A percentile compares a stretch with the other conserved stretches of the same genome.
phyloP scores from a whole-genome alignment of 2,329 filamentous ascomycete species.

The Penicillium sp. region DNA sequence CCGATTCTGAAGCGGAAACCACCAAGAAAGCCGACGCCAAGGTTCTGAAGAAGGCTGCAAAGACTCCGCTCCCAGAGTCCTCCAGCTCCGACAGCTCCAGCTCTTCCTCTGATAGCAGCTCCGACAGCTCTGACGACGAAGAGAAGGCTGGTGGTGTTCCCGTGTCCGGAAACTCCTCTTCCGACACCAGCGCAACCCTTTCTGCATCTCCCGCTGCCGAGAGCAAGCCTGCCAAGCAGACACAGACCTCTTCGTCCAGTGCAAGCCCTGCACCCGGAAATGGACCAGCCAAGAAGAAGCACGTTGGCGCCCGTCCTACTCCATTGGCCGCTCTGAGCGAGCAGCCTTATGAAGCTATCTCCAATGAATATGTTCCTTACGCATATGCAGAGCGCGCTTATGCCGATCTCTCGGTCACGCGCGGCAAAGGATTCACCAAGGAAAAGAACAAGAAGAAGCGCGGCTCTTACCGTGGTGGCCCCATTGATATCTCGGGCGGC shows the following conservation, averaged over 20 bases:
- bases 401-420: slow-evolving; percentile 84
- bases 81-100: slow-evolving; percentile 33
- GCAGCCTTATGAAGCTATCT: slow-evolving; percentile 68
- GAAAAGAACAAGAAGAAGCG: slow-evolving; percentile 99
- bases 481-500: slow-evolving; percentile 78
- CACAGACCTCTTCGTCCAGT: slow-evolving; percentile 51
- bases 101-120: slow-evolving; percentile 20
- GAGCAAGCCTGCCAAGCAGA: slow-evolving; percentile 29
- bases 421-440: slow-evolving; percentile 97
- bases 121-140: slow-evolving; percentile 29
- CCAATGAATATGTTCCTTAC: slow-evolving; percentile 80
- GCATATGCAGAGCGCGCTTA: slow-evolving; percentile 88
- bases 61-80: slow-evolving; percentile 42
- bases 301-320: slow-evolving; percentile 60
- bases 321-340: slow-evolving; percentile 75
- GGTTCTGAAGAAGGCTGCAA: slow-evolving; percentile 36
- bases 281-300: slow-evolving; percentile 41
- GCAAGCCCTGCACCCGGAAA: slow-evolving; percentile 49
- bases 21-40: slow-evolving; percentile 31
- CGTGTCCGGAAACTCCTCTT: slow-evolving; percentile 26
- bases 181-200: slow-evolving; percentile 37
- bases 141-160: slow-evolving; percentile 26
- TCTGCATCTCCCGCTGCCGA: slow-evolving; percentile 29
- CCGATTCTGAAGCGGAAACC: slow-evolving; percentile 31
- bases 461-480: slow-evolving; percentile 85